Base-by-base conservation (phyloP, 139 green algal genomes). In the Helicosporidium sp. region DNA sequence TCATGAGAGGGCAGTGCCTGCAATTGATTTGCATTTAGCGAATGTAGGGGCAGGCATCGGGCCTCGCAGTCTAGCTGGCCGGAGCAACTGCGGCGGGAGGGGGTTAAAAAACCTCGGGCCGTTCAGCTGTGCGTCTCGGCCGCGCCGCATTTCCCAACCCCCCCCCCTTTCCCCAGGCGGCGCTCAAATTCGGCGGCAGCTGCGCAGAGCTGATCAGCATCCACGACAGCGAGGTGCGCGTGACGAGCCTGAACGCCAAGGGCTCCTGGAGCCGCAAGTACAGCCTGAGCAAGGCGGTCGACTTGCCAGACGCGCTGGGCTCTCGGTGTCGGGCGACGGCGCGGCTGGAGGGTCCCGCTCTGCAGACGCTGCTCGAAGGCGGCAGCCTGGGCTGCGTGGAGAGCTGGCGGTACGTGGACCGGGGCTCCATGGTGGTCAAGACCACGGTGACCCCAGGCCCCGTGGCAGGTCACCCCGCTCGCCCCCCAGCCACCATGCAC, bases 171-270 rank as follows among this genome's bases (percentile, higher is more conserved):
- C 44, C 31, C 33, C 49, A 60, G 42, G 60, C 60, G 13, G 53
- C 53, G 10, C 29, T 55, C 31, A 53, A 48, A 41, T 64, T 69
- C 42, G 61, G 48, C 3, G 39, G 43, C 36, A 46, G 26, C 15
- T 27, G 28, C 1, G 24, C 56, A 6, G 61, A 69, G 40, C 18
- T 69, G 8, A 53, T 69, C 22, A 26, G 7, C 20, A 43, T 57
- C 36, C 20, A 3, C 16, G 55, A 50, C 37, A 36, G 27, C 15
- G 7, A 26, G 7, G 26, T 69, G 34, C 36, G 37, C n/a, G 49
- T 69, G 24, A 63, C 61, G 26, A 56, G 49, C 1, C 48, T 69
- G 23, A 64, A 64, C 37, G 43, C 61, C 20, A 64, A 64, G 40
- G 61, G 50, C 31, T 48, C 35, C 26, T 69, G 61, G 61, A 37